Percentiles rank a stretch among this genome's conserved stretches.
These are phyloP conservation scores for Silene noctiflora DNA, from an alignment of 179 eudicot species.

Conservation along the genomic window DNA sequence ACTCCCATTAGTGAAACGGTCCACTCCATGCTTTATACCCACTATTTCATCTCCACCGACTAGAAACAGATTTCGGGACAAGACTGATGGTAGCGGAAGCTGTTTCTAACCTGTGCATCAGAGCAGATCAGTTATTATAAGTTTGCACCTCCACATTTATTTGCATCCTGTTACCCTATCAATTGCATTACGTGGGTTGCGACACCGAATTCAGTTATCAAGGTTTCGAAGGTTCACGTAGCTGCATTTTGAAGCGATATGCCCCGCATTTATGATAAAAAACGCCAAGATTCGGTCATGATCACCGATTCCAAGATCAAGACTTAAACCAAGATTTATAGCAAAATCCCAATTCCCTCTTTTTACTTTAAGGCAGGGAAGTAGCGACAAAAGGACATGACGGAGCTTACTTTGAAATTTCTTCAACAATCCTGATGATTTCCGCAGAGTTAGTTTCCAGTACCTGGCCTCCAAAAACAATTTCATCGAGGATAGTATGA, in stretches of 20 bases:
- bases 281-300: neutral
- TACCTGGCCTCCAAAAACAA: conserved; percentile 87
- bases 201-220: neutral
- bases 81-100: conserved; percentile 38
- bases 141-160: neutral
- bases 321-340: neutral
- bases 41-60: conserved; percentile 54
- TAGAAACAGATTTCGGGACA: conserved; percentile 64
- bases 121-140: neutral
- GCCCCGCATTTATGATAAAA: too few relatives aligned
- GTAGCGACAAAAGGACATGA: neutral
- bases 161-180: neutral
- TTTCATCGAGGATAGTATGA: conserved; percentile 81
- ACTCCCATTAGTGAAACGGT: neutral
- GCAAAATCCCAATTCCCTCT: neutral
- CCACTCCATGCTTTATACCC: neutral
- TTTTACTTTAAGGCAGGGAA: neutral
- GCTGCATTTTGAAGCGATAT: neutral
- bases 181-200: neutral
- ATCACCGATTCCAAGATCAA: neutral
- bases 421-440: conserved; percentile 70
- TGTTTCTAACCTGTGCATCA: conserved; percentile 58
- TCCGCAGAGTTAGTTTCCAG: conserved; percentile 78
- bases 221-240: too few relatives aligned
- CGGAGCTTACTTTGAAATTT: conserved; percentile 46